Percentiles rank a stretch among this genome's conserved stretches.
Evolutionary conservation across 441 rosid species (phyloP).

Genomic region (Croton laevigatus): DNA sequence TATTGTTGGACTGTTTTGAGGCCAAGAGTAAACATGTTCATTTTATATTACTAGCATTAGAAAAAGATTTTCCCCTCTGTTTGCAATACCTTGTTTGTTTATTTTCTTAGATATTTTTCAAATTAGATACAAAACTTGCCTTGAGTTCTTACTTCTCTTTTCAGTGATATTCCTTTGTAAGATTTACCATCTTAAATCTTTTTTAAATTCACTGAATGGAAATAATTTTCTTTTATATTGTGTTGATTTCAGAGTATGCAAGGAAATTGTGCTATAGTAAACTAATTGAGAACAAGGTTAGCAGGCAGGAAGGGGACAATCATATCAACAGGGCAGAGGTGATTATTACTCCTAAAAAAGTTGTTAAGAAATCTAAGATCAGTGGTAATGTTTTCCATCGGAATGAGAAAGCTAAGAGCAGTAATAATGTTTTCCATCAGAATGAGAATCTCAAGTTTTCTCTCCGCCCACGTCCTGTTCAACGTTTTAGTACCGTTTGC

Average conservation of each 20-base stretch:
- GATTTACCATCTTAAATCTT: background rate
- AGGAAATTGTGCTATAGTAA: constrained; percentile 55
- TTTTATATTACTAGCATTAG: background rate
- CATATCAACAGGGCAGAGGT: constrained; percentile 41
- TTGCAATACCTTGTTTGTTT: background rate
- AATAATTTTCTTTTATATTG: background rate
- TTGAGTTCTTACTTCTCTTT: background rate
- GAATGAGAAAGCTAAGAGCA: constrained; percentile 38
- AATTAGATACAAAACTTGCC: background rate
- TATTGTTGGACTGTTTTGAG: constrained; percentile 1
- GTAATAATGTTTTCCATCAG: constrained; percentile 30
- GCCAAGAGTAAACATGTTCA: background rate
- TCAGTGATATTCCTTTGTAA: background rate
- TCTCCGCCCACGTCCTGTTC: constrained; percentile 29
- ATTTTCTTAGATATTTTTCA: background rate
- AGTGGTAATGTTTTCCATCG: constrained; percentile 31
- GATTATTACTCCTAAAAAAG: constrained; percentile 30
- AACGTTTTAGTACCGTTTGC: constrained; percentile 34
- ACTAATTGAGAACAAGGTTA: constrained; percentile 36
- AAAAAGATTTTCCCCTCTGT: background rate
- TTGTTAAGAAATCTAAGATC: constrained; percentile 32
- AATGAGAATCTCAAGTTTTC: constrained; percentile 40
- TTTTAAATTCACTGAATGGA: constrained; percentile 2
- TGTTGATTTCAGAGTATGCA: constrained; percentile 46
- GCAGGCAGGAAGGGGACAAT: constrained; percentile 41